These are phyloP conservation scores for Suillus variegatus DNA, from an alignment of 768 basidiomycete genomes.

Conservation along the genomic window DNA sequence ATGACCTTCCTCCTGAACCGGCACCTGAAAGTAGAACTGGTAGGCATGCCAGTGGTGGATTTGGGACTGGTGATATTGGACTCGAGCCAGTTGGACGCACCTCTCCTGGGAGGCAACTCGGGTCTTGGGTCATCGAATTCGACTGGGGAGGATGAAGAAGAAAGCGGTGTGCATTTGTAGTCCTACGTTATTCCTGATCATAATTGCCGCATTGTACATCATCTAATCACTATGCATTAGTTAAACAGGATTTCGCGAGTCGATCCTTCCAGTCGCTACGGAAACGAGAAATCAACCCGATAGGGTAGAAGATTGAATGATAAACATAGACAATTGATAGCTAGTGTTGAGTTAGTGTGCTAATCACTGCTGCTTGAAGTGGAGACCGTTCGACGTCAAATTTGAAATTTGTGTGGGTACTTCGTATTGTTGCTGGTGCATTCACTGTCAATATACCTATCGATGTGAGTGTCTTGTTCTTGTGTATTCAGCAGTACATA, in stretches of 20 bases:
- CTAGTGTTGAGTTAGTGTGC: no score
- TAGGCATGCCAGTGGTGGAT: neutral
- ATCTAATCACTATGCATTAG: neutral
- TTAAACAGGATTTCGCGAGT: neutral
- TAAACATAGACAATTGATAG: no score
- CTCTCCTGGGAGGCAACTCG: neutral
- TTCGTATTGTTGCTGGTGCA: slow-evolving; percentile 23
- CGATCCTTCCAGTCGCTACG: neutral
- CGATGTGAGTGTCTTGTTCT: slow-evolving; percentile 26
- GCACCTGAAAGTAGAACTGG: neutral
- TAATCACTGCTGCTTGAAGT: no score
- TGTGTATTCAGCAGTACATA: neutral
- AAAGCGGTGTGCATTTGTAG: neutral
- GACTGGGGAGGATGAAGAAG: neutral
- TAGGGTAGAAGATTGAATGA: no score
- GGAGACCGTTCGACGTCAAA: no score
- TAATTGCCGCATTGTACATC: neutral
- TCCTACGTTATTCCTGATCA: neutral
- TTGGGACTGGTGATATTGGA: slow-evolving; percentile 1
- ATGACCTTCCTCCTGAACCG: slow-evolving; percentile 1
- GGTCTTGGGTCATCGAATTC: neutral
- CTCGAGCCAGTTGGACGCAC: neutral
- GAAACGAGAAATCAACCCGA: no score
- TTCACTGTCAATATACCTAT: slow-evolving; percentile 36
- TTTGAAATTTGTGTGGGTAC: slow-evolving; percentile 6